Evolutionary conservation across 192 early-diverging fungal species (phyloP).

Genomic region (Dissophora ornata): DNA sequence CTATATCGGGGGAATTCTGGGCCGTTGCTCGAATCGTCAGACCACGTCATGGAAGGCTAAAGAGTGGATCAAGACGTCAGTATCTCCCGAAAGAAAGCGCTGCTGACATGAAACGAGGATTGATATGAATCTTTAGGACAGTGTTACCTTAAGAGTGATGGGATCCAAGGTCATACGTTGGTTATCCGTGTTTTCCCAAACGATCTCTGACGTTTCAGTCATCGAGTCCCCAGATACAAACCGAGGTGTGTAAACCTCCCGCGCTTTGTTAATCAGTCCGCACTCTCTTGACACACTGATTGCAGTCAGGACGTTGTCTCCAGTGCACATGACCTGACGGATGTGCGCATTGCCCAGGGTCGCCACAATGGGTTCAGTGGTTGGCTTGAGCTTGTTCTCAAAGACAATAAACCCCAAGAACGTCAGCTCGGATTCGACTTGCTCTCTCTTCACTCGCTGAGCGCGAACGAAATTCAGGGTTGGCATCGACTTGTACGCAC

Average conservation of each 20-base stretch:
- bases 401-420: constrained; percentile 98
- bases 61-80: not conserved
- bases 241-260: constrained; percentile 83
- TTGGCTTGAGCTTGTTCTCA: constrained; percentile 98
- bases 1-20: constrained; percentile 48
- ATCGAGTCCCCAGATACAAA: constrained; percentile 67
- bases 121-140: no score
- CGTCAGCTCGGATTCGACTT: constrained; percentile 83
- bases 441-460: constrained; percentile 82
- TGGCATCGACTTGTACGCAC: constrained; percentile 83
- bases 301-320: constrained; percentile 96
- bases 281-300: constrained; percentile 95
- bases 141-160: constrained; percentile 61
- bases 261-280: constrained; percentile 80
- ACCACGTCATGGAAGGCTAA: constrained; percentile 16
- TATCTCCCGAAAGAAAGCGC: no score
- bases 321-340: constrained; percentile 98
- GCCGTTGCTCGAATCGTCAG: constrained; percentile 25
- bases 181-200: constrained; percentile 76
- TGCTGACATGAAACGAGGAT: no score
- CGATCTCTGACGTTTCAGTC: constrained; percentile 67
- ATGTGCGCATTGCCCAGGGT: constrained; percentile 86
- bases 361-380: constrained; percentile 80
- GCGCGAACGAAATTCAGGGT: constrained; percentile 78
- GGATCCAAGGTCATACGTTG: constrained; percentile 56